phyloP scores from a whole-genome alignment of 192 early-diverging fungal genomes.

The Chytriomyces confervae region DNA sequence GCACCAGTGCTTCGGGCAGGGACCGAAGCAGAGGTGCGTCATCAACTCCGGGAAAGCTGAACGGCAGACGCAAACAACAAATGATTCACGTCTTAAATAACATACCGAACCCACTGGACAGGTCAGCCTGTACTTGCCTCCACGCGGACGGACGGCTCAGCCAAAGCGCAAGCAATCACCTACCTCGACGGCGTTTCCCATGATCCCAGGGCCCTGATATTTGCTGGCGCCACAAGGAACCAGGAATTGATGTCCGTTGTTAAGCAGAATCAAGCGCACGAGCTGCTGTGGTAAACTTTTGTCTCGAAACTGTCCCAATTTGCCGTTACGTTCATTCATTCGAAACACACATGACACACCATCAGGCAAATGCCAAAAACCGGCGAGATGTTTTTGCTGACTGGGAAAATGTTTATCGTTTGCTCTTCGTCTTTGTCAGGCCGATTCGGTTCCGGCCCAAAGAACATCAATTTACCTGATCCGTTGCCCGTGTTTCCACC shows the following conservation, averaged over 20 bases:
- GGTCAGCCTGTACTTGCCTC: conserved; percentile 32
- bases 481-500: conserved; percentile 31
- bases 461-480: conserved; percentile 41
- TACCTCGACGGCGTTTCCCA: conserved; percentile 72
- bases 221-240: conserved; percentile 72
- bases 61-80: not conserved
- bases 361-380: conserved; percentile 71
- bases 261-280: conserved; percentile 67
- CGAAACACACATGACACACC: not conserved
- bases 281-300: conserved; percentile 65
- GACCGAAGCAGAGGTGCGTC: not conserved
- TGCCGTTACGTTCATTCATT: not conserved
- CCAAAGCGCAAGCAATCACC: conserved; percentile 60
- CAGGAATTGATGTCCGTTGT: conserved; percentile 72
- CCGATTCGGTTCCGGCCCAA: conserved; percentile 65
- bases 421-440: conserved; percentile 70
- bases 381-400: conserved; percentile 69
- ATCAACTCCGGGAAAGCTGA: too few species aligned
- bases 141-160: conserved; percentile 33
- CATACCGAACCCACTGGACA: not conserved
- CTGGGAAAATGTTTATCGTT: conserved; percentile 73
- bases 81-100: not conserved
- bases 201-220: conserved; percentile 66
- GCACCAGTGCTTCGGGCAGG: not conserved
- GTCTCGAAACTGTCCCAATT: conserved; percentile 1